Evolutionary conservation across 2,329 filamentous ascomycete species (phyloP).

Genomic region (Didymellaceae sp.): DNA sequence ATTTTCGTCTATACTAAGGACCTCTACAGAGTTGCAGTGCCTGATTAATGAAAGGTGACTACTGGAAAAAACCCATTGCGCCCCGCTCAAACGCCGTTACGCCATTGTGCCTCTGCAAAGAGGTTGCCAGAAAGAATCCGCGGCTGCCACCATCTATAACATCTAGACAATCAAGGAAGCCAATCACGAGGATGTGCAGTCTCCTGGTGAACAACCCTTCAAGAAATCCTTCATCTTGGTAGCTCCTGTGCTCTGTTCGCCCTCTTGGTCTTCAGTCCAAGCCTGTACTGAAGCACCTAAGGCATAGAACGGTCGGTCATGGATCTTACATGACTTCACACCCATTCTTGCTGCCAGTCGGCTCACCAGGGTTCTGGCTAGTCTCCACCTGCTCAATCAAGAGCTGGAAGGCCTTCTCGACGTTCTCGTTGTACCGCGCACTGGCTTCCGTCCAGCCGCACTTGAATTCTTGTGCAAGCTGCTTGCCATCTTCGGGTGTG

Average conservation of each 20-base stretch:
- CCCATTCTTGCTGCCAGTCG: constrained; percentile 70
- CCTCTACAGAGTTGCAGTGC: constrained; percentile 1
- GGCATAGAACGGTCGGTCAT: constrained; percentile 24
- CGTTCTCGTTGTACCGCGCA: constrained; percentile 93
- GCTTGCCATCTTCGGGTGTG: constrained; percentile 81
- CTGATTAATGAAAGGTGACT: constrained; percentile 13
- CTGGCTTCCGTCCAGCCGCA: constrained; percentile 96
- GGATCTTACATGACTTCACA: constrained; percentile 80
- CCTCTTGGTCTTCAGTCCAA: neutral
- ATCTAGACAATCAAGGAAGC: constrained; percentile 21
- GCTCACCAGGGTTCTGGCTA: constrained; percentile 86
- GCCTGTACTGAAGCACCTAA: neutral
- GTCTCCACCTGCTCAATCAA: constrained; percentile 96
- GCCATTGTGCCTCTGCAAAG: constrained; percentile 24
- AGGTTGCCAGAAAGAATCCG: neutral
- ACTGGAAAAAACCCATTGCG: constrained; percentile 28
- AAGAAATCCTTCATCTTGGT: constrained; percentile 1
- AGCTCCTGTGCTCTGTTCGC: neutral
- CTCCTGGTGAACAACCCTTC: constrained; percentile 5
- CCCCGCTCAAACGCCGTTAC: constrained; percentile 38
- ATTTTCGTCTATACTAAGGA: constrained; percentile 11
- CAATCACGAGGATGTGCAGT: too few species aligned
- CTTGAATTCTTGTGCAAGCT: constrained; percentile 82
- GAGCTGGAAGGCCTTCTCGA: constrained; percentile 88
- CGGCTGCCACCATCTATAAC: constrained; percentile 23